Evolutionary conservation across 345 rosid genomes (phyloP).

Genomic region (Gossypium raimondii): DNA sequence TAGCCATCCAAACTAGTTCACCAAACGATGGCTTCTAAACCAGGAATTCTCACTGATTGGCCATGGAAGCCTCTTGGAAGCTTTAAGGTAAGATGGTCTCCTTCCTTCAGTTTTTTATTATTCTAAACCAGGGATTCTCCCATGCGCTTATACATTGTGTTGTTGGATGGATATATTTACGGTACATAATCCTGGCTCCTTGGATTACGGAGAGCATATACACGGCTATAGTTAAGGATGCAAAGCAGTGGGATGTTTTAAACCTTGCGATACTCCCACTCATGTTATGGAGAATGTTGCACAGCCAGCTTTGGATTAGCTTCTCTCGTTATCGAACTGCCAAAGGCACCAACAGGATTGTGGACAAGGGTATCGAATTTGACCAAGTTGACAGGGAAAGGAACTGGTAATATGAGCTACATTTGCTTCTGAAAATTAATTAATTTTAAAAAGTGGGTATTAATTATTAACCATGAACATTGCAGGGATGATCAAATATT

Average conservation of each 20-base stretch:
- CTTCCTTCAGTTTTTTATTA: neutral
- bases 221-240: slow-evolving; percentile 21
- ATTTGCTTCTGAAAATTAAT: neutral
- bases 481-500: slow-evolving; percentile 70
- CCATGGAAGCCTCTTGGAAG: slow-evolving; percentile 56
- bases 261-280: slow-evolving; percentile 35
- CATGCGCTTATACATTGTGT: neutral
- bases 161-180: slow-evolving; percentile 1
- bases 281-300: slow-evolving; percentile 50
- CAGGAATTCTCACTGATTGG: slow-evolving; percentile 61
- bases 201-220: slow-evolving; percentile 32
- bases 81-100: slow-evolving; percentile 35
- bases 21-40: slow-evolving; percentile 45
- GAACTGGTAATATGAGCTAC: slow-evolving; percentile 22
- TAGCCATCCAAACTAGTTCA: no score
- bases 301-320: slow-evolving; percentile 68
- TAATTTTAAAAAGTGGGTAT: neutral
- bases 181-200: slow-evolving; percentile 50
- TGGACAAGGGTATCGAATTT: slow-evolving; percentile 66
- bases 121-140: neutral
- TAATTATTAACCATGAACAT: neutral
- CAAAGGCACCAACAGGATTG: slow-evolving; percentile 48
- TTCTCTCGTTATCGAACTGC: slow-evolving; percentile 59
- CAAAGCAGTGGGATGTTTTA: slow-evolving; percentile 34
- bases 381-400: slow-evolving; percentile 74